These are phyloP conservation scores for Apiospora arundinis DNA, from an alignment of 2,329 filamentous ascomycete genomes.

Conservation along the genomic window DNA sequence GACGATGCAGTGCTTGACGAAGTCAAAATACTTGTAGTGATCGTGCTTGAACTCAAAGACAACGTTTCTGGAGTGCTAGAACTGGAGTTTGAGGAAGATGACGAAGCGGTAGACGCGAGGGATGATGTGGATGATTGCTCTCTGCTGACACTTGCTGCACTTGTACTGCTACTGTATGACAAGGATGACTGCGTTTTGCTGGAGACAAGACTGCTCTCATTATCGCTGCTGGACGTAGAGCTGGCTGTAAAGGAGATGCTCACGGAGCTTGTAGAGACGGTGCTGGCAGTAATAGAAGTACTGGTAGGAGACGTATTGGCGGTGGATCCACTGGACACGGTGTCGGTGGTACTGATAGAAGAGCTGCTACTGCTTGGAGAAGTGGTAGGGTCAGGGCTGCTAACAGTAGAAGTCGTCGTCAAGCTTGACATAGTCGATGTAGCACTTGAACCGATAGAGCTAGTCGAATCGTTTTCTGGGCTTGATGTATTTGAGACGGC, in stretches of 20 bases:
- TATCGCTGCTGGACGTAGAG: not conserved
- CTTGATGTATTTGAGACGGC: not conserved
- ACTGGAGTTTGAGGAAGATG: not conserved
- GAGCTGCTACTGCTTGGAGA: not conserved
- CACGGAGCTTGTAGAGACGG: not conserved
- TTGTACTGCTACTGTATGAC: not conserved
- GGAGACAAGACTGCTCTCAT: not conserved
- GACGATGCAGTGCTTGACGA: not conserved
- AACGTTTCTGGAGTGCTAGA: not conserved
- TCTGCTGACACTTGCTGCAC: not conserved
- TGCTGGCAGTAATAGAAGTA: not conserved
- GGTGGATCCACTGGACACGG: not conserved
- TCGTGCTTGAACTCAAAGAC: not conserved
- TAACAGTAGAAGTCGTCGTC: not conserved
- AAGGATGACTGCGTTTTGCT: not conserved
- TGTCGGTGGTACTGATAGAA: not conserved
- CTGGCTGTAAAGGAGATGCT: not conserved
- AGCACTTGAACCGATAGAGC: not conserved
- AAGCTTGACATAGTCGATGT: not conserved
- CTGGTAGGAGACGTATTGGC: not conserved
- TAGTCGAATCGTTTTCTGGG: slow-evolving; percentile 4
- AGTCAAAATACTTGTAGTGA: not conserved
- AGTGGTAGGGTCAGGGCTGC: not conserved
- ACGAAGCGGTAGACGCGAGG: not conserved
- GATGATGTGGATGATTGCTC: not conserved